phyloP scores from a whole-genome alignment of 768 basidiomycete species.

The Panaeolus papilionaceus region DNA sequence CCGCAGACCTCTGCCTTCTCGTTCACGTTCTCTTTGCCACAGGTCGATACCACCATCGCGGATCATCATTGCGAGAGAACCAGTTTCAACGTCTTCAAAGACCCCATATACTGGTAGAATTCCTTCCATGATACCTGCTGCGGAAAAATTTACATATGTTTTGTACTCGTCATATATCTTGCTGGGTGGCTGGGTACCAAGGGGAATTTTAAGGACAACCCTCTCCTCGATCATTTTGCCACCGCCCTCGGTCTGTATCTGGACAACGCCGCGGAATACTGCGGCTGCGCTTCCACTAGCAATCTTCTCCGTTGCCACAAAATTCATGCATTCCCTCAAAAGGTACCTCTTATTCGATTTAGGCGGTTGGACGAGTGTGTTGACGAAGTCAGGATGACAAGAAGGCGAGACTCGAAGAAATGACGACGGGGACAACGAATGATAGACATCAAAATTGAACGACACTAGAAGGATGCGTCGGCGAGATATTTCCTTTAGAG shows the following conservation, averaged over 20 bases:
- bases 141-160: conserved; percentile 8
- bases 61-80: conserved; percentile 17
- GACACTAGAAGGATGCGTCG: too few species aligned
- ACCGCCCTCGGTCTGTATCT: not conserved
- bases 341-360: not conserved
- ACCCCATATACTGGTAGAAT: conserved; percentile 19
- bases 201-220: conserved; percentile 16
- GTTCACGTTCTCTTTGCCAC: not conserved
- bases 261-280: not conserved
- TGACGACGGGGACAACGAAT: too few species aligned
- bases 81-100: conserved; percentile 21
- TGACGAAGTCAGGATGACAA: too few species aligned
- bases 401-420: too few species aligned
- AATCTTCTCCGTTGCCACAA: not conserved
- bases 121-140: not conserved
- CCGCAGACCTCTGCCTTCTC: not conserved
- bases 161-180: conserved; percentile 17
- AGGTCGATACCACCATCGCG: conserved; percentile 17
- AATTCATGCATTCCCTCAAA: not conserved
- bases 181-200: not conserved
- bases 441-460: too few species aligned
- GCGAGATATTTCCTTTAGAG: too few species aligned
- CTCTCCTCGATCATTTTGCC: not conserved
- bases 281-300: not conserved
- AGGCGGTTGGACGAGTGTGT: not conserved